Percentiles rank a stretch among this genome's conserved stretches.
These are phyloP conservation scores for Actinidia polygama DNA, from an alignment of 179 eudicot species.

Conservation along the genomic window DNA sequence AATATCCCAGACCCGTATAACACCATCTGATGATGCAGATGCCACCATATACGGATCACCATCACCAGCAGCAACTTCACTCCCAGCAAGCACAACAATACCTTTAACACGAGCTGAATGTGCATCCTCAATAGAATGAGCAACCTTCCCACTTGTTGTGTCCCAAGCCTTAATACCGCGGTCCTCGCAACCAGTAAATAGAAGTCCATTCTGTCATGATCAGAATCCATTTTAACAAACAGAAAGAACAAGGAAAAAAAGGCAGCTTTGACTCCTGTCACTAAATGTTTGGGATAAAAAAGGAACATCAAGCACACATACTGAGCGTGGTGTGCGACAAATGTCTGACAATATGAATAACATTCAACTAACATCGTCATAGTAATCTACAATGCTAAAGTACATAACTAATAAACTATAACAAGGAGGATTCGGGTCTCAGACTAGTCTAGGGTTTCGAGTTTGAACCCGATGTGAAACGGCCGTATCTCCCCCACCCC, in stretches of 20 bases:
- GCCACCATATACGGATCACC: conserved; percentile 68
- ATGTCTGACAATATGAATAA: neutral
- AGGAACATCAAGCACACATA: neutral
- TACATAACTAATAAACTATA: too few relatives aligned
- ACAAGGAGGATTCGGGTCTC: too few relatives aligned
- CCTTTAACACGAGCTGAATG: conserved; percentile 92
- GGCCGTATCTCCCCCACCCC: too few relatives aligned
- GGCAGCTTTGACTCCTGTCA: neutral
- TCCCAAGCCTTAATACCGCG: conserved; percentile 86
- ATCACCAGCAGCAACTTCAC: conserved; percentile 35
- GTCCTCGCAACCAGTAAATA: conserved; percentile 91
- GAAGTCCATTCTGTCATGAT: conserved; percentile 65
- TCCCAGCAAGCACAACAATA: conserved; percentile 67
- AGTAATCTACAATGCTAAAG: too few relatives aligned
- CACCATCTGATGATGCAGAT: conserved; percentile 97
- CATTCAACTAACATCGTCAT: too few relatives aligned
- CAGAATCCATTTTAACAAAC: neutral
- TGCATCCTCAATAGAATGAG: conserved; percentile 75
- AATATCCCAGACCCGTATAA: conserved; percentile 87
- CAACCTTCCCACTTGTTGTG: conserved; percentile 66
- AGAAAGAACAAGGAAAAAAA: neutral
- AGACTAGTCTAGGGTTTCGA: too few relatives aligned
- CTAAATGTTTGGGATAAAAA: neutral
- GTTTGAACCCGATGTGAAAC: too few relatives aligned
- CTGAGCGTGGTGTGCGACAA: neutral